Conservation (phyloP, 2,329 filamentous ascomycete species). For the Arthrobotrys pseudoclavata region DNA sequence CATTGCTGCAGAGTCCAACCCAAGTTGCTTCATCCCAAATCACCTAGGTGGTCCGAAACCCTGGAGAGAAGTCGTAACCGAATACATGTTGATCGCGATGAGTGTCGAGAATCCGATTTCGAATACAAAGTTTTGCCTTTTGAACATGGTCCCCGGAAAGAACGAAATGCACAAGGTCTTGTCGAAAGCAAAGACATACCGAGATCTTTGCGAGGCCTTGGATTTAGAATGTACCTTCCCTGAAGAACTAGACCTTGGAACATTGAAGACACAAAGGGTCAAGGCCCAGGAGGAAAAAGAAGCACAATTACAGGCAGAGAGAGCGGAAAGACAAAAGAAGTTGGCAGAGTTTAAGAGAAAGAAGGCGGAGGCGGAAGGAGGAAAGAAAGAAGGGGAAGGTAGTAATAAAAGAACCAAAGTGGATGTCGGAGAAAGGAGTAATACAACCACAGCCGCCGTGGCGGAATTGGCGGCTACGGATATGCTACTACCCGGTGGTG, state of each 20-base stretch:
- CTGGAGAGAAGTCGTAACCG: slow-evolving; percentile 82
- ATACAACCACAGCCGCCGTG: slow-evolving; percentile 11
- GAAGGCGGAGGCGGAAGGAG: slow-evolving; percentile 64
- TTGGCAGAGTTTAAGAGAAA: slow-evolving; percentile 64
- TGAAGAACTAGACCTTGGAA: slow-evolving; percentile 74
- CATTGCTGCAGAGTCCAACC: slow-evolving; percentile 89
- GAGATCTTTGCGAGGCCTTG: slow-evolving; percentile 76
- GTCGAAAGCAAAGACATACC: slow-evolving; percentile 78
- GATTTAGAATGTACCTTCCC: slow-evolving; percentile 75
- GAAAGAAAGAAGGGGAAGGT: not conserved
- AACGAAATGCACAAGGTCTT: slow-evolving; percentile 76
- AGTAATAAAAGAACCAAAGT: slow-evolving; percentile 38
- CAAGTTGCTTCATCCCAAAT: slow-evolving; percentile 82
- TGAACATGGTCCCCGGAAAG: slow-evolving; percentile 84
- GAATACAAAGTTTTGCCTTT: slow-evolving; percentile 84
- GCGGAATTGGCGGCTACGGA: slow-evolving; percentile 28
- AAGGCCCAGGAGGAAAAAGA: slow-evolving; percentile 47
- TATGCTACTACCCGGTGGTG: slow-evolving; percentile 8
- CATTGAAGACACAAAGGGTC: slow-evolving; percentile 45
- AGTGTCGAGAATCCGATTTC: slow-evolving; percentile 86
- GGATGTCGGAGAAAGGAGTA: slow-evolving; percentile 26
- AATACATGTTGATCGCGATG: slow-evolving; percentile 80
- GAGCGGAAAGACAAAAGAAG: slow-evolving; percentile 57
- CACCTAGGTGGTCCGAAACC: slow-evolving; percentile 76
- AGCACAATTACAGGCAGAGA: slow-evolving; percentile 44